Percentiles rank a stretch among this genome's conserved stretches.
phyloP scores from a whole-genome alignment of 768 basidiomycete species.

The Boletus coccyginus region DNA sequence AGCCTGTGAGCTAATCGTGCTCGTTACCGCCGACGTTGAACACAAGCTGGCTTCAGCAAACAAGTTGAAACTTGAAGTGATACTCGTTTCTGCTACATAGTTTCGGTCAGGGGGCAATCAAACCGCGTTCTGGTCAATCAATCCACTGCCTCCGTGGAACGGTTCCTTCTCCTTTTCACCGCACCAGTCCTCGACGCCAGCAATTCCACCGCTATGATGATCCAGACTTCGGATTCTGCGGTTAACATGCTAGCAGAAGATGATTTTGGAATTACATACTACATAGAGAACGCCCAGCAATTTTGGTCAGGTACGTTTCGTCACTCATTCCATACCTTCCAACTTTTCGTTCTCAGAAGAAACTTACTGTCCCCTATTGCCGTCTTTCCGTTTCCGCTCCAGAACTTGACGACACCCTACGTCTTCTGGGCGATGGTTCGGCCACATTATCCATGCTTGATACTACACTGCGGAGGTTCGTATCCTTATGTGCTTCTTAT shows the following conservation, averaged over 20 bases:
- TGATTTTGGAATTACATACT: constrained; percentile 76
- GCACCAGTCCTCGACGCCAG: constrained; percentile 8
- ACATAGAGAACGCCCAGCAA: constrained; percentile 80
- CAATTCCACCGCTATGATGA: constrained; percentile 6
- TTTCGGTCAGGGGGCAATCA: neutral
- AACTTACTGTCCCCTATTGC: constrained; percentile 3
- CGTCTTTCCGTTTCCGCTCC: constrained; percentile 1
- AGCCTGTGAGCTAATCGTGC: neutral
- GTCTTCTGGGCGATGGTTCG: constrained; percentile 54
- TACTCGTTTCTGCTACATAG: neutral
- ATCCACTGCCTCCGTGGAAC: neutral
- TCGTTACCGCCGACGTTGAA: constrained; percentile 4
- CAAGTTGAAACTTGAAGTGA: neutral
- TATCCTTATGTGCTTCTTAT: constrained; percentile 78
- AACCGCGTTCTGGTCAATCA: neutral
- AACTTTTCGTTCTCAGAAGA: constrained; percentile 4
- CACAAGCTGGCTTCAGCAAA: constrained; percentile 2
- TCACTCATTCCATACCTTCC: constrained; percentile 1
- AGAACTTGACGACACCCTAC: constrained; percentile 88
- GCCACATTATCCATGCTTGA: constrained; percentile 76
- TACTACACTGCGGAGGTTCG: constrained; percentile 69
- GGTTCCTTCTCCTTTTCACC: constrained; percentile 2
- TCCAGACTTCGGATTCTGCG: constrained; percentile 16
- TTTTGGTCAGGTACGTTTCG: constrained; percentile 80
- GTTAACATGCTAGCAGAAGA: constrained; percentile 43